Evolutionary conservation across 148 eudicot genomes (phyloP).

Genomic region (Heliosperma pusillum): DNA sequence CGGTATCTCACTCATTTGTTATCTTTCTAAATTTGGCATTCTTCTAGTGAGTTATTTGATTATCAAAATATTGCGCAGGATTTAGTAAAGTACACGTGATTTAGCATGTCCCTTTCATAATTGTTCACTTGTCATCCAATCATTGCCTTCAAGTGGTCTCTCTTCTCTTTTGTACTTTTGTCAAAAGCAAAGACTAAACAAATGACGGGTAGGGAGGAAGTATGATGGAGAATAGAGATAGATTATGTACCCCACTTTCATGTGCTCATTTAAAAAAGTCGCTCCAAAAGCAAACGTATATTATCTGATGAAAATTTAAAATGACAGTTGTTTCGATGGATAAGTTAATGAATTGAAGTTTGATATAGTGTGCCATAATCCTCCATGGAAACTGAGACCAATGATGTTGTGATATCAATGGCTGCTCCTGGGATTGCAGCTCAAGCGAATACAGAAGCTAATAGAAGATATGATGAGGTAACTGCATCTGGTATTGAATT

Average conservation of each 20-base stretch:
- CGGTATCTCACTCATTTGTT: too few species aligned
- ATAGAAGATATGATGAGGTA: neutral
- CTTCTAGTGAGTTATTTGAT: too few species aligned
- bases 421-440: neutral
- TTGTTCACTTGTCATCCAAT: too few species aligned
- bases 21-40: too few species aligned
- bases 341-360: slow-evolving; percentile 5
- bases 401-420: slow-evolving; percentile 16
- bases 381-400: neutral
- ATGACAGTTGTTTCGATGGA: neutral
- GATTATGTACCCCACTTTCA: neutral
- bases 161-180: too few species aligned
- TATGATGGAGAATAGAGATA: too few species aligned
- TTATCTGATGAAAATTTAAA: neutral
- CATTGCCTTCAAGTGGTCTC: too few species aligned
- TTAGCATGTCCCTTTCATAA: too few species aligned
- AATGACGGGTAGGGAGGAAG: too few species aligned
- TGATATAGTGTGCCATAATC: neutral
- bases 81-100: too few species aligned
- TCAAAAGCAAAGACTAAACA: too few species aligned
- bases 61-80: too few species aligned
- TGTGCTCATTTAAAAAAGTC: neutral
- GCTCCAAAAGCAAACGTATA: neutral
- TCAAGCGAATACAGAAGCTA: neutral
- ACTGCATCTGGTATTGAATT: neutral